Evolutionary conservation across 495 filamentous ascomycete genomes (phyloP), one percentile per base, ranked within the genome.

Genomic region (Poronia punctata): DNA sequence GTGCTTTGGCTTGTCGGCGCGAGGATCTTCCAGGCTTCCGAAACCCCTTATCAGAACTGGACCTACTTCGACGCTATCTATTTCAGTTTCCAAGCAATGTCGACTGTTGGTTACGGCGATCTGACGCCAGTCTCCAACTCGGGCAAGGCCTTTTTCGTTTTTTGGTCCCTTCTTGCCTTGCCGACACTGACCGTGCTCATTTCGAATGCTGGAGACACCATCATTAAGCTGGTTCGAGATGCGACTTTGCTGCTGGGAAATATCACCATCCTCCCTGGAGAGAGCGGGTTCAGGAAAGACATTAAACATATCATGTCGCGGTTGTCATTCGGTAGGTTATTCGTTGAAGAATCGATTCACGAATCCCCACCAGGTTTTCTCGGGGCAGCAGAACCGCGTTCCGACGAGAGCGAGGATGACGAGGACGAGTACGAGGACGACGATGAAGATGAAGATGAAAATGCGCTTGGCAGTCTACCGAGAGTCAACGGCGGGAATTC

Each of bases 81-180:
- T 56, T 93, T 92, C 59, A 60, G 83, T 3, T 95, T 86, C 54
- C 79, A 79, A 3, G 77, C 79, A 3, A 71, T 94, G 23, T 67
- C 89, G 5, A 94, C 88, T 1, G 86, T 95, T 36, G 88, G 88
- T 0, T 95, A 88, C 50, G 88, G 88, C 3, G 86, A 94, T 46
- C 67, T 80, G 21, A 76, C 74, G 21, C 84, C 82, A 0, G 60
- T 75, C 6, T 84, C 78, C 22, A 86, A 84, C 46, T 68, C 79
- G 2, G 85, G 83, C 1, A 84, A 80, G 52, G 62, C 83, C 0
- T 90, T 93, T 54, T 95, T 92, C 62, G 83, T 97, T 6, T 78
- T 94, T 46, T 97, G 89, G 89, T 83, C 83, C 16, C 61, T 95
- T 3, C 72, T 94, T 3, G 86, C 88, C 2, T 66, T 95, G 2